Percentiles rank a stretch among this genome's conserved stretches.
Evolutionary conservation across 106 monocot species (phyloP).

Genomic region (Cymbidium sinense): DNA sequence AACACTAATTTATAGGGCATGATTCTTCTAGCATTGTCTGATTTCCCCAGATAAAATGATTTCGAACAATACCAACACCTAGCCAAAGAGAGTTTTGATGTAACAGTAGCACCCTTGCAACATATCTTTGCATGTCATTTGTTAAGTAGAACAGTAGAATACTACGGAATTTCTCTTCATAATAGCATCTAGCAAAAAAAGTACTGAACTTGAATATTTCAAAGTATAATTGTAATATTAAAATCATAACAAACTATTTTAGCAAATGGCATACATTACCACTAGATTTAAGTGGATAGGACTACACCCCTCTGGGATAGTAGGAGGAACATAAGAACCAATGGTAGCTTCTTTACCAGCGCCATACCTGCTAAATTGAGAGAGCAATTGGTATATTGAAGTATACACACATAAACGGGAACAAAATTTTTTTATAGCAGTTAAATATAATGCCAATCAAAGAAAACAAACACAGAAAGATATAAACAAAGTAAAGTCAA

Average conservation of each 20-base stretch:
- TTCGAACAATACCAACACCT: not conserved
- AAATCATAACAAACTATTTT: not conserved
- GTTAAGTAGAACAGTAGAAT: not conserved
- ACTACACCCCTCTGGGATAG: conserved; percentile 54
- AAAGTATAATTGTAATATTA: not conserved
- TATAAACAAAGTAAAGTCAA: not conserved
- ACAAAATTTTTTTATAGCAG: not conserved
- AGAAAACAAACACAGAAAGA: not conserved
- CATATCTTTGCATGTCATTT: not conserved
- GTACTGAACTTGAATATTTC: not conserved
- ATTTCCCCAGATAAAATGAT: not conserved
- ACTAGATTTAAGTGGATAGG: conserved; percentile 86
- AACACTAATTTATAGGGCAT: not conserved
- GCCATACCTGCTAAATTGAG: conserved; percentile 44
- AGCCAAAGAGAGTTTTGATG: not conserved
- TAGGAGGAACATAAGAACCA: conserved; percentile 23
- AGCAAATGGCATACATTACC: conserved; percentile 28
- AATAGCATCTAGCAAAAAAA: not conserved
- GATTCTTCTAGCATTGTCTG: not conserved
- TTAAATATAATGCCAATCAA: not conserved
- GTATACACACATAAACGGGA: not conserved
- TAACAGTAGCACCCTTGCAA: not conserved
- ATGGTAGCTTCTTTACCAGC: conserved; percentile 28
- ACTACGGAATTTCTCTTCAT: not conserved
- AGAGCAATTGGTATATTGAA: not conserved